Base-by-base conservation (phyloP, 805 yeast species). In the Myxozyma sirexii region DNA sequence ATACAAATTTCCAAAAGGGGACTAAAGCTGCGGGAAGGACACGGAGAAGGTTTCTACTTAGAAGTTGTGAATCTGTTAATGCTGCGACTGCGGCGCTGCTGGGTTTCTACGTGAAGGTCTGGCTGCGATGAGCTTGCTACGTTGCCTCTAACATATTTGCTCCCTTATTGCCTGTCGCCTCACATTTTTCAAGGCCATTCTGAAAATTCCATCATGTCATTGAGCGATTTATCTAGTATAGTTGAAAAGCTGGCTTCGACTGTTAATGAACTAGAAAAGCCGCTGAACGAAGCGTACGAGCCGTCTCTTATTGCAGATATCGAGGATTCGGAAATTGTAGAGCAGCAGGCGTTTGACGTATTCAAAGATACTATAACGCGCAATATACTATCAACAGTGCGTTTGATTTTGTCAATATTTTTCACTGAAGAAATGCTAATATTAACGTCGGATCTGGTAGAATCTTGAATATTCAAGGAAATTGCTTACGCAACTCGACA, bases 391-490 rank as follows among this genome's bases (percentile, higher is more conserved):
- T n/a, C 49, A 4, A 27, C 53, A n/a, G 64, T 60, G 21, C 15
- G 61, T 15, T 31, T 23, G 10, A 23, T 43, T 17, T 17, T 33
- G 23, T 21, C 3, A 15, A 8, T 3, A 10, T 38, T 33, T 23
- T 21, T 24, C 6, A 24, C n/a, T n/a, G n/a, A n/a, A n/a, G n/a
- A n/a, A 26, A 17, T 47, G 21, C 8, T 4, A 13, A 35, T 7
- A 37, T 1, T 8, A 35, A 44, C 33, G 4, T 29, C 27, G n/a
- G 24, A 24, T 24, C 13, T 27, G 17, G 23, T 13, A 62, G 64
- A 54, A 62, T 48, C 33, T 62, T 23, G 66, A 60, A 13, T 62
- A 62, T 37, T 59, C 66, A 19, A 26, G 64, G 24, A 62, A 60
- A 31, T 39, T 62, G 24, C 43, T 62, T 4, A 46, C 61, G 1